A percentile compares a stretch with the other conserved stretches of the same genome.
These are phyloP conservation scores for Verticillium isaacii DNA, from an alignment of 2,329 filamentous ascomycete genomes.

Conservation along the genomic window DNA sequence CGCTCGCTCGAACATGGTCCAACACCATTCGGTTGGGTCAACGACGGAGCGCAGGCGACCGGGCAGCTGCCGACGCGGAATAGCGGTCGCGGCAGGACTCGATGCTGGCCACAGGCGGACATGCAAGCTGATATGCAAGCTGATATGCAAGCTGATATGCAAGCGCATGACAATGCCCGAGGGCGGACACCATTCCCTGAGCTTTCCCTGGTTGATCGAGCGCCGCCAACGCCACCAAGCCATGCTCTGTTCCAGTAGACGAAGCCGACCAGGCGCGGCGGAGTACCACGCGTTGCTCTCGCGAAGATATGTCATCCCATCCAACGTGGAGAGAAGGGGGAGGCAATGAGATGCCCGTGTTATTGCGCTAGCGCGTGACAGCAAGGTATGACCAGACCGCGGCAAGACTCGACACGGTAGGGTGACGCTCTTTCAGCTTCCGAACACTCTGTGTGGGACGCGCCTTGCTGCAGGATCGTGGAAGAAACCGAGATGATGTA, in stretches of 20 bases:
- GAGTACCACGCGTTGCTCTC: neutral
- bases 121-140: neutral
- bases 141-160: neutral
- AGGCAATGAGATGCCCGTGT: neutral
- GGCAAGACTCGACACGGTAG: neutral
- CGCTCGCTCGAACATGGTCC: neutral
- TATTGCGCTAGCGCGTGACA: neutral
- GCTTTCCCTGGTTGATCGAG: neutral
- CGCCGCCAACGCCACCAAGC: neutral
- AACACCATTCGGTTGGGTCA: neutral
- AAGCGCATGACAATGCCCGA: neutral
- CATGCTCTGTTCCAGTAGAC: neutral
- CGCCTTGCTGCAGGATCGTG: constrained; percentile 14
- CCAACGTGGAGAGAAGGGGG: neutral
- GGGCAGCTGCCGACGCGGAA: neutral
- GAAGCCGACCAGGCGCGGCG: neutral
- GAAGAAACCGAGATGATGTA: constrained; percentile 12
- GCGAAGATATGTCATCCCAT: neutral
- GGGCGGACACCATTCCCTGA: neutral
- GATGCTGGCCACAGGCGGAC: neutral
- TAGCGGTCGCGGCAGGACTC: neutral
- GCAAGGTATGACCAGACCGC: neutral
- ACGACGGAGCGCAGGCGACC: neutral
- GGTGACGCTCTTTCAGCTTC: neutral
- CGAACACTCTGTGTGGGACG: neutral